A percentile compares a stretch with the other conserved stretches of the same genome.
Evolutionary conservation across 495 filamentous ascomycete genomes (phyloP).

Genomic region (Trichoderma reesei): DNA sequence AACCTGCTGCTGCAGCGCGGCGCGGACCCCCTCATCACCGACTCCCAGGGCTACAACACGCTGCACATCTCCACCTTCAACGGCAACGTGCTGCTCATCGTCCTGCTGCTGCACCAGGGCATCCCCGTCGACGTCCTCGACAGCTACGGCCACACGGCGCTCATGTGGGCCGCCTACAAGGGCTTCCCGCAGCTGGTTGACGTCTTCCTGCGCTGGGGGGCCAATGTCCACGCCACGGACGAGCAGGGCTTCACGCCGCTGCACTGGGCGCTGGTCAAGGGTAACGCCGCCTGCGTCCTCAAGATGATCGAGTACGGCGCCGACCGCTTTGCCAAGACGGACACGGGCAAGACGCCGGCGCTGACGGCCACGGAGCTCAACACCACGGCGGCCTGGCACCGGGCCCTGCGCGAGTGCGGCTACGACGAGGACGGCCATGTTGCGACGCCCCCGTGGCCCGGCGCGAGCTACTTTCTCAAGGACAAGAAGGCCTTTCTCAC

Average conservation of each 20-base stretch:
- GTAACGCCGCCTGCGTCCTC: conserved; percentile 71
- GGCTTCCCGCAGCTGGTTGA: conserved; percentile 87
- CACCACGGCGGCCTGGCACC: conserved; percentile 68
- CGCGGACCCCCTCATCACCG: conserved; percentile 79
- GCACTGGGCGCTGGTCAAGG: conserved; percentile 95
- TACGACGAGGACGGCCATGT: conserved; percentile 70
- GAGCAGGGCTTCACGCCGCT: conserved; percentile 87
- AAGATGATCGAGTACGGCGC: conserved; percentile 91
- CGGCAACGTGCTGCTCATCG: conserved; percentile 87
- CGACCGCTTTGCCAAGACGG: conserved; percentile 79
- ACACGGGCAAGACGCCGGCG: conserved; percentile 78
- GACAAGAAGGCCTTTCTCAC: conserved; percentile 65
- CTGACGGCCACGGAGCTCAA: conserved; percentile 84
- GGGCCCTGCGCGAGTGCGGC: conserved; percentile 74
- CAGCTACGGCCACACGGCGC: conserved; percentile 74
- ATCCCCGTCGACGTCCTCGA: conserved; percentile 88
- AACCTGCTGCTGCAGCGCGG: conserved; percentile 73
- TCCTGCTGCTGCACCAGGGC: conserved; percentile 77
- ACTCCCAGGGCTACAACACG: conserved; percentile 92
- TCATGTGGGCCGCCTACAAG: conserved; percentile 99
- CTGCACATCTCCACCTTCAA: conserved; percentile 95
- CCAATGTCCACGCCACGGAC: conserved; percentile 81
- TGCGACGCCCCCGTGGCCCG: conserved; percentile 48
- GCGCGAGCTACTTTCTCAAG: conserved; percentile 48
- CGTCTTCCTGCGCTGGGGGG: conserved; percentile 88